These are phyloP conservation scores for Warburgia ugandensis DNA, from an alignment of 164 flowering plant species.

Conservation along the genomic window DNA sequence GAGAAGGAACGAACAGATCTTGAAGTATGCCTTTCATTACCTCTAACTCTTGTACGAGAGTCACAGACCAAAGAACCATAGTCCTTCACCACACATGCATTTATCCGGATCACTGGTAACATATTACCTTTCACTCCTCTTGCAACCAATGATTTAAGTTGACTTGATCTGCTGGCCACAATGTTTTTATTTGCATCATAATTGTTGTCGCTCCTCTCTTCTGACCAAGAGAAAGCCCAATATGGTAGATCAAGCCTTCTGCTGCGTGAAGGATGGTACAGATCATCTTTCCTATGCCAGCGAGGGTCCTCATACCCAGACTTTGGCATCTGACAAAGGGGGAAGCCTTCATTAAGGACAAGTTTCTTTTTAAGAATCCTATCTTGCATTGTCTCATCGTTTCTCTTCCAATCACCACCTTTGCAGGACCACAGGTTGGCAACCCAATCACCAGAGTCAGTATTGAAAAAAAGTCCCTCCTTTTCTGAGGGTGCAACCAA, in stretches of 20 bases:
- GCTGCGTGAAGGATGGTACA: constrained; percentile 61
- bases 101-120: constrained; percentile 80
- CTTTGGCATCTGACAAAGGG: constrained; percentile 84
- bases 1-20: constrained; percentile 39
- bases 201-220: constrained; percentile 52
- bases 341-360: constrained; percentile 83
- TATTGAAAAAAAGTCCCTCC: constrained; percentile 25
- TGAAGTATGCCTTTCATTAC: constrained; percentile 50
- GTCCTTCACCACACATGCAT: constrained; percentile 86
- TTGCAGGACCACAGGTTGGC: constrained; percentile 78
- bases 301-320: constrained; percentile 89
- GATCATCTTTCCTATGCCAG: constrained; percentile 67
- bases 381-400: constrained; percentile 63
- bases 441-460: constrained; percentile 50
- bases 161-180: constrained; percentile 27
- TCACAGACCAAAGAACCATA: constrained; percentile 70
- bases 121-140: constrained; percentile 69
- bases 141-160: constrained; percentile 28
- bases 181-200: background rate
- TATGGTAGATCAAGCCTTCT: constrained; percentile 72
- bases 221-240: constrained; percentile 78
- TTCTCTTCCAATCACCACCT: constrained; percentile 97
- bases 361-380: constrained; percentile 51
- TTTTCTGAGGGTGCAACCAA: constrained; percentile 23
- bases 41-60: constrained; percentile 45